Evolutionary conservation across 352 stramenopile genomes (phyloP).

Genomic region (Phytopythium mirpurense): DNA sequence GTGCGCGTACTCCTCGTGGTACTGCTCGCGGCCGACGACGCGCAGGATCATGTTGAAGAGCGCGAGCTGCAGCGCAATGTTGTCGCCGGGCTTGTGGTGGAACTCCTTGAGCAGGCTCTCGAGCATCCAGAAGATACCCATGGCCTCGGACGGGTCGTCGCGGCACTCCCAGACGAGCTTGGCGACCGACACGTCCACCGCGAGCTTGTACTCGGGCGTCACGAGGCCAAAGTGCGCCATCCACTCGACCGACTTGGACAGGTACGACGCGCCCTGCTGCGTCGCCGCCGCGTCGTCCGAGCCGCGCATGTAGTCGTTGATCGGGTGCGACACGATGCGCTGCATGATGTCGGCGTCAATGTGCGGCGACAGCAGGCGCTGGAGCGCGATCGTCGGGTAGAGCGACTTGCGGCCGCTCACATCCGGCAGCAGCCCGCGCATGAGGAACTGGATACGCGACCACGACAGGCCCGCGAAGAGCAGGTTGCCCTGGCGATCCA

Average conservation of each 20-base stretch:
- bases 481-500: conserved; percentile 97
- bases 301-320: conserved; percentile 70
- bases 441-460: conserved; percentile 95
- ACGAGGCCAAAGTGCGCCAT: conserved; percentile 87
- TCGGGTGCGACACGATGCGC: conserved; percentile 77
- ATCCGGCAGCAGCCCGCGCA: conserved; percentile 93
- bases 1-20: conserved; percentile 66
- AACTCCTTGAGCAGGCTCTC: conserved; percentile 78
- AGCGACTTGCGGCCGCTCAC: conserved; percentile 90
- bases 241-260: conserved; percentile 88
- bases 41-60: conserved; percentile 87
- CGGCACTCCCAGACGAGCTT: conserved; percentile 83
- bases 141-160: conserved; percentile 69
- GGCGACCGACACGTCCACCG: conserved; percentile 66
- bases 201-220: conserved; percentile 65
- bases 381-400: conserved; percentile 93
- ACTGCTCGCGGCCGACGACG: conserved; percentile 74
- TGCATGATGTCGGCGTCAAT: conserved; percentile 89
- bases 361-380: conserved; percentile 89
- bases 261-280: conserved; percentile 57
- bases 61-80: conserved; percentile 74
- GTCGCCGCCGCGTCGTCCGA: conserved; percentile 15
- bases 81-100: conserved; percentile 80
- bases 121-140: conserved; percentile 80
- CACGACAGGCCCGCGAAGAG: conserved; percentile 95